Percentiles rank a stretch among this genome's conserved stretches.
Evolutionary conservation across 148 eudicot species (phyloP).

Genomic region (Rhododendron molle): DNA sequence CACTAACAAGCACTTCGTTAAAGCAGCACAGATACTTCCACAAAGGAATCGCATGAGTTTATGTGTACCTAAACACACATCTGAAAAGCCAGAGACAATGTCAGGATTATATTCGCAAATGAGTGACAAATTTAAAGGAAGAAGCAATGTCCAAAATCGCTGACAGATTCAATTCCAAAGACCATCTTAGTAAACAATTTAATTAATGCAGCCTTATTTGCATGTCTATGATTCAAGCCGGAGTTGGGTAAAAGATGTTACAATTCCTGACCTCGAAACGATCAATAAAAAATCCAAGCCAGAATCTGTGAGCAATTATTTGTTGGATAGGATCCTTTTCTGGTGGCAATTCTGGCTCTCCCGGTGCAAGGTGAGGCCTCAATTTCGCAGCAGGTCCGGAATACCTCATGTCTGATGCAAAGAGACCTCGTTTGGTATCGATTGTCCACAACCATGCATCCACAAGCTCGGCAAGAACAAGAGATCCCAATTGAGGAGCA

Average conservation of each 20-base stretch:
- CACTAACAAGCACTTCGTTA: neutral
- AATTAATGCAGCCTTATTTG: neutral
- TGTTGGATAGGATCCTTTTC: slow-evolving; percentile 89
- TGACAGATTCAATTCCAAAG: neutral
- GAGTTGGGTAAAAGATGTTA: slow-evolving; percentile 1
- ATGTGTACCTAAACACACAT: neutral
- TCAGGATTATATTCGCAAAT: neutral
- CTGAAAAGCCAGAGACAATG: neutral
- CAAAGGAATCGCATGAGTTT: neutral
- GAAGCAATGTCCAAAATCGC: neutral
- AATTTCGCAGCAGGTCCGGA: slow-evolving; percentile 87
- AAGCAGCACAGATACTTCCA: neutral
- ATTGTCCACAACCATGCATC: slow-evolving; percentile 99
- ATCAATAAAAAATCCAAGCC: slow-evolving; percentile 97
- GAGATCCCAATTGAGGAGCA: slow-evolving; percentile 88
- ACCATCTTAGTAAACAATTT: neutral
- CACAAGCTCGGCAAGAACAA: slow-evolving; percentile 96
- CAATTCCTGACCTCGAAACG: slow-evolving; percentile 72
- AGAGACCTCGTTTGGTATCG: slow-evolving; percentile 89
- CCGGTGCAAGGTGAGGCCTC: slow-evolving; percentile 90
- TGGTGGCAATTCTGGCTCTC: slow-evolving; percentile 85
- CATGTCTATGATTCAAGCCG: neutral
- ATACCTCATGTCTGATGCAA: slow-evolving; percentile 80
- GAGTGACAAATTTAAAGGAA: neutral
- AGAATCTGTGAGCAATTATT: slow-evolving; percentile 94